Evolutionary conservation across 2,329 filamentous ascomycete genomes (phyloP).

Genomic region (Phyllosticta paracitricarpa): DNA sequence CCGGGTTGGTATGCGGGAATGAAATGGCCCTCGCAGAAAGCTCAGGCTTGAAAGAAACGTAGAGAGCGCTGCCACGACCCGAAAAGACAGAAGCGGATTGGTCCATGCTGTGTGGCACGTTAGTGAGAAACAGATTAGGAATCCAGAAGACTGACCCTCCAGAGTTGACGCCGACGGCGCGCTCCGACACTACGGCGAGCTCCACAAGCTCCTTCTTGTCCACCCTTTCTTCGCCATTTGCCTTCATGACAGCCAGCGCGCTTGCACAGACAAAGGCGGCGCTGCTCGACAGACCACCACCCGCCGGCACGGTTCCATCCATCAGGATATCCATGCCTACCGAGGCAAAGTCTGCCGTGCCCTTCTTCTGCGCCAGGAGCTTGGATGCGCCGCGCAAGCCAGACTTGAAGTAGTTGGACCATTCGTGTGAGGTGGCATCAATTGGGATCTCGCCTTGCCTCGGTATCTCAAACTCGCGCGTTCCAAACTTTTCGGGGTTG

Average conservation of each 20-base stretch:
- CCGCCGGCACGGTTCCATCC: conserved; percentile 84
- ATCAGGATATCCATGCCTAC: conserved; percentile 79
- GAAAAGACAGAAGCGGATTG: conserved; percentile 95
- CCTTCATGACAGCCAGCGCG: conserved; percentile 76
- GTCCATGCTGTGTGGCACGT: conserved; percentile 62
- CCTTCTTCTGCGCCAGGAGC: conserved; percentile 58
- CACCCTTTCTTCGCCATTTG: conserved; percentile 67
- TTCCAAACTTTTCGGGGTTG: conserved; percentile 62
- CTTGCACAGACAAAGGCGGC: conserved; percentile 89
- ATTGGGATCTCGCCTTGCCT: conserved; percentile 50
- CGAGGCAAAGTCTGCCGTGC: conserved; percentile 51
- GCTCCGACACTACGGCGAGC: conserved; percentile 87
- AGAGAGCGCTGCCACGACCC: conserved; percentile 71
- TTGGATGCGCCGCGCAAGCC: conserved; percentile 74
- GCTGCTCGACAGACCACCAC: conserved; percentile 85
- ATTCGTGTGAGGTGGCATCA: conserved; percentile 76
- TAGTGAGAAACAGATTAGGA: conserved; percentile 11
- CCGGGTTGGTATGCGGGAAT: conserved; percentile 71
- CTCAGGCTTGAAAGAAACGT: conserved; percentile 77
- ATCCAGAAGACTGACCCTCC: conserved; percentile 56
- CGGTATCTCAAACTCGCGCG: conserved; percentile 64
- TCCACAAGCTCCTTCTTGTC: conserved; percentile 90
- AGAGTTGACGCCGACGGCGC: conserved; percentile 90
- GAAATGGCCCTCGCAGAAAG: conserved; percentile 68
- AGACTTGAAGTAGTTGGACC: conserved; percentile 98